phyloP scores from a whole-genome alignment of 2,329 filamentous ascomycete species.

The Neonectria hederae region DNA sequence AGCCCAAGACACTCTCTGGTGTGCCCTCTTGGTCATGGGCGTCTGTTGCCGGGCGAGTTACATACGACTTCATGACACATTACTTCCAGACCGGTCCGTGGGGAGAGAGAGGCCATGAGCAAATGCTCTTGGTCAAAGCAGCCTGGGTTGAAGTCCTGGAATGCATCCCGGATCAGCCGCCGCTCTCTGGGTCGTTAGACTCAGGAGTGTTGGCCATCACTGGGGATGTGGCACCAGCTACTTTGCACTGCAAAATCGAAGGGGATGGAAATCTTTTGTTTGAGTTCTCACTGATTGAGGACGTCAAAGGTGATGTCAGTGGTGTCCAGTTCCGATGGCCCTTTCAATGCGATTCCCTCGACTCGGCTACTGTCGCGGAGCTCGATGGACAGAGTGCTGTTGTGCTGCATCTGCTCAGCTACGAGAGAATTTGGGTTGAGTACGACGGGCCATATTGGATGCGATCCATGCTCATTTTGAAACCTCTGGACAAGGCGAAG shows the following conservation, averaged over 20 bases:
- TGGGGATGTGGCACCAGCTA: neutral
- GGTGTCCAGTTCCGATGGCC: neutral
- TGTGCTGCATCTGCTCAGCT: neutral
- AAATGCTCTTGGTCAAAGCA: neutral
- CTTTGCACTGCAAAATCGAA: neutral
- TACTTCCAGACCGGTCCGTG: constrained; percentile 12
- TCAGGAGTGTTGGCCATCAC: neutral
- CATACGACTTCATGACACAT: neutral
- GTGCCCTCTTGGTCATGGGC: constrained; percentile 16
- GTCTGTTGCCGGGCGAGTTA: neutral
- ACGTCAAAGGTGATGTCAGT: neutral
- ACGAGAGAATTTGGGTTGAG: neutral
- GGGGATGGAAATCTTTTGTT: neutral
- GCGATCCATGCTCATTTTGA: constrained; percentile 3
- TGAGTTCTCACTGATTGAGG: neutral
- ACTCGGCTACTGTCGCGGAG: neutral
- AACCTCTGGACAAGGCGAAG: neutral
- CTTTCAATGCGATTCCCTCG: constrained; percentile 2
- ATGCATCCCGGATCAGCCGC: constrained; percentile 3
- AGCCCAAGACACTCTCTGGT: neutral
- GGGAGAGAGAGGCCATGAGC: neutral
- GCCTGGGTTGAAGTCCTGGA: neutral
- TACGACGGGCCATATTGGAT: constrained; percentile 18
- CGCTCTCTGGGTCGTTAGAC: constrained; percentile 8
- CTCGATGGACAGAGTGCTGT: neutral